A percentile compares a stretch with the other conserved stretches of the same genome.
phyloP scores from a whole-genome alignment of 352 stramenopile genomes.

The Phytophthora multivora region DNA sequence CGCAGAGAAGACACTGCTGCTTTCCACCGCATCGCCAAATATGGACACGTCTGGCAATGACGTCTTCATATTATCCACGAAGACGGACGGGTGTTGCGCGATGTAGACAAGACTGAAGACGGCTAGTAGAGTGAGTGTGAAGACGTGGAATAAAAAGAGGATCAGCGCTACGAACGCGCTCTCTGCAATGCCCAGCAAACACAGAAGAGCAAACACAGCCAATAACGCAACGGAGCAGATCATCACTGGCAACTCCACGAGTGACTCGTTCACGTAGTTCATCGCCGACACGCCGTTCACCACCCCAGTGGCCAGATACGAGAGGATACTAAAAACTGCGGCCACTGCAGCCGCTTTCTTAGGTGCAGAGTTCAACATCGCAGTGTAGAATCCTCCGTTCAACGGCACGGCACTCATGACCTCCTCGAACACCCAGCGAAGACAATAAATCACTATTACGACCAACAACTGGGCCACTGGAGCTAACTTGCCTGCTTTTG shows the following conservation, averaged over 20 bases:
- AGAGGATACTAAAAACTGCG: conserved; percentile 71
- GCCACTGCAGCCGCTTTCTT: conserved; percentile 86
- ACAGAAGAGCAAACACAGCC: conserved; percentile 82
- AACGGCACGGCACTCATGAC: conserved; percentile 83
- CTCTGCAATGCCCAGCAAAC: conserved; percentile 83
- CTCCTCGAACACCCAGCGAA: conserved; percentile 81
- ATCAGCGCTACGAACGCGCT: conserved; percentile 74
- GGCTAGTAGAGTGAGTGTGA: conserved; percentile 60
- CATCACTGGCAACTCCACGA: conserved; percentile 58
- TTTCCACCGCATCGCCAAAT: conserved; percentile 42
- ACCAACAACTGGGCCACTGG: conserved; percentile 75
- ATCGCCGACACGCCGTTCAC: conserved; percentile 54
- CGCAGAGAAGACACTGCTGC: conserved; percentile 30
- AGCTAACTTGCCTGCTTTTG: conserved; percentile 75
- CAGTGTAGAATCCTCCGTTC: conserved; percentile 91
- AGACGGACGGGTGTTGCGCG: conserved; percentile 53
- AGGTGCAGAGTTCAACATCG: conserved; percentile 90
- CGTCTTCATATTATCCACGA: conserved; percentile 68
- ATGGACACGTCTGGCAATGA: conserved; percentile 56
- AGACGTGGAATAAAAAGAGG: conserved; percentile 81
- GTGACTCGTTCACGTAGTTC: conserved; percentile 74
- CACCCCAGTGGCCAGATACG: conserved; percentile 90
- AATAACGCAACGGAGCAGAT: conserved; percentile 51
- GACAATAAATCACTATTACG: conserved; percentile 56
- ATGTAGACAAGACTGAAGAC: conserved; percentile 62